Conservation (phyloP, 2,329 filamentous ascomycete genomes). For the Trichoderma simmonsii region DNA sequence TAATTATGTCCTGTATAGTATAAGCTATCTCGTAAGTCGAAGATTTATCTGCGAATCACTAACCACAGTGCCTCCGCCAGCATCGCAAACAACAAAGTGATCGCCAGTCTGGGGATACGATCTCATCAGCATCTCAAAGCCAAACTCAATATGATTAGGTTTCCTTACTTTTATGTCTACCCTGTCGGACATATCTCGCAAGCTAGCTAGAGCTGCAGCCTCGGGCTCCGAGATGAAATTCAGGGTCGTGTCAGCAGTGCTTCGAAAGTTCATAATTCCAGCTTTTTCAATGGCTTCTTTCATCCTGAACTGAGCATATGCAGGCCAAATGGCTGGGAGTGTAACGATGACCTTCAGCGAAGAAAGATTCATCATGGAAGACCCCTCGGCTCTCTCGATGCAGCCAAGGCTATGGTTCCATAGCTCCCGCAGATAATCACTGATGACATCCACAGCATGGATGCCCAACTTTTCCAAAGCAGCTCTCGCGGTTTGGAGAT, state of each 20-base stretch:
- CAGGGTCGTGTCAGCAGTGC: slow-evolving; percentile 32
- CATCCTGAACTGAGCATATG: slow-evolving; percentile 39
- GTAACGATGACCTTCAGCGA: slow-evolving; percentile 40
- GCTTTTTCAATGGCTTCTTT: slow-evolving; percentile 32
- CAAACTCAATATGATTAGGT: too few relatives aligned
- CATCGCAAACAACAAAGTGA: slow-evolving; percentile 35
- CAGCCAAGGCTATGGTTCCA: slow-evolving; percentile 32
- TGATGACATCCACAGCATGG: slow-evolving; percentile 30
- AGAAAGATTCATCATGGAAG: slow-evolving; percentile 22
- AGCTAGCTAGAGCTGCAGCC: slow-evolving; percentile 40
- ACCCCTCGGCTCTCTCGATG: slow-evolving; percentile 29
- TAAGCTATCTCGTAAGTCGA: too few relatives aligned
- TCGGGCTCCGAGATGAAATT: slow-evolving; percentile 43
- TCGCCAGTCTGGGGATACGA: slow-evolving; percentile 22
- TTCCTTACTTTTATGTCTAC: too few relatives aligned
- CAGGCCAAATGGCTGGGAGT: slow-evolving; percentile 45
- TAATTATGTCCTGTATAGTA: slow-evolving; percentile 45
- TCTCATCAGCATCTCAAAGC: too few relatives aligned
- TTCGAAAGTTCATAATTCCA: too few relatives aligned
- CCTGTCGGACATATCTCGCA: slow-evolving; percentile 29
- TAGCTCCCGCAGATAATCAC: slow-evolving; percentile 32
- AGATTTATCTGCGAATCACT: too few relatives aligned
- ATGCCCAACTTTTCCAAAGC: slow-evolving; percentile 19
- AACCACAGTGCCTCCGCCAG: slow-evolving; percentile 38
- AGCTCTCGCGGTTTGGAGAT: slow-evolving; percentile 21